Conservation (phyloP, 2,329 filamentous ascomycete species). For the Didymella segeticola region DNA sequence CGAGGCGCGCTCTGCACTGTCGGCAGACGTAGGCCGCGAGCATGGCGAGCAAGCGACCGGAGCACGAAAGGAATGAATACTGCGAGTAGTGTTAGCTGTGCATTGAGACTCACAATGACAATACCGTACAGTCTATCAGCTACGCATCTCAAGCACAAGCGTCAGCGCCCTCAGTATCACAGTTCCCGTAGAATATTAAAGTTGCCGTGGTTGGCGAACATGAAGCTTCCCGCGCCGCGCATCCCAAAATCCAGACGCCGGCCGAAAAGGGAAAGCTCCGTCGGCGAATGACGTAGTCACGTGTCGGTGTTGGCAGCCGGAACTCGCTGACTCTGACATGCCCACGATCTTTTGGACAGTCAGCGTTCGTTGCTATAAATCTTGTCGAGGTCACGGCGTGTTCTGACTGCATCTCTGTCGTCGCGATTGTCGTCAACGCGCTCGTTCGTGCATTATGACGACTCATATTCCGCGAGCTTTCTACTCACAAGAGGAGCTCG, state of each 20-base stretch:
- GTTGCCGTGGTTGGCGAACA: background rate
- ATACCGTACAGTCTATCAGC: background rate
- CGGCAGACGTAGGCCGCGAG: constrained; percentile 44
- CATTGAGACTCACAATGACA: background rate
- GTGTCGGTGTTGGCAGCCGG: constrained; percentile 21
- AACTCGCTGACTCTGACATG: constrained; percentile 13
- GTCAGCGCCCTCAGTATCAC: background rate
- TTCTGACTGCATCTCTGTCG: too few relatives aligned
- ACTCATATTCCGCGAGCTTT: constrained; percentile 74
- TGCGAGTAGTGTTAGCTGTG: constrained; percentile 9
- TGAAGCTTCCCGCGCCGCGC: constrained; percentile 5
- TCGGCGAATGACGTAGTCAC: constrained; percentile 28
- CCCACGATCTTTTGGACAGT: background rate
- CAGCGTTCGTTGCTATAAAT: background rate
- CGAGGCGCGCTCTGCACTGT: constrained; percentile 39
- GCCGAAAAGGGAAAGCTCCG: constrained; percentile 11
- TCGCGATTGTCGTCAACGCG: background rate
- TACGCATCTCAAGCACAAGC: background rate
- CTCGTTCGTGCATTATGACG: constrained; percentile 66
- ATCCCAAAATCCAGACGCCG: constrained; percentile 12
- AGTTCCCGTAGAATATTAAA: background rate
- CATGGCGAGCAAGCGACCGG: constrained; percentile 29
- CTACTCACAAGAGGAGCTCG: constrained; percentile 82
- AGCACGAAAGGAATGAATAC: constrained; percentile 1
- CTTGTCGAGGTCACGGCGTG: background rate